A percentile compares a stretch with the other conserved stretches of the same genome.
phyloP scores from a whole-genome alignment of 2,329 filamentous ascomycete genomes.

The Pezicula carpinea region DNA sequence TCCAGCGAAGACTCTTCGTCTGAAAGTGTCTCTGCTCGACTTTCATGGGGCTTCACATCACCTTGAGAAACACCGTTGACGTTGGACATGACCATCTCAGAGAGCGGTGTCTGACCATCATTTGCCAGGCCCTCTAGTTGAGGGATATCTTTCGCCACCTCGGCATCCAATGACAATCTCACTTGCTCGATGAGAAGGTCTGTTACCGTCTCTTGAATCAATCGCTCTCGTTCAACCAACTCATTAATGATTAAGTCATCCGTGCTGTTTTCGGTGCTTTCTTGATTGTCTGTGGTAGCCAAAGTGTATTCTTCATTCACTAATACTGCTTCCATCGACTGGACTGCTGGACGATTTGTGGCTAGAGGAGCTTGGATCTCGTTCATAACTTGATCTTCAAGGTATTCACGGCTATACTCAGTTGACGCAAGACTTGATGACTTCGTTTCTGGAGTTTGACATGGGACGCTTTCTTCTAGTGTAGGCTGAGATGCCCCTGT shows the following conservation, averaged over 20 bases:
- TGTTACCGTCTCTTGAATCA: too few species aligned
- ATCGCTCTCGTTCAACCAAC: neutral
- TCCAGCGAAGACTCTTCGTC: neutral
- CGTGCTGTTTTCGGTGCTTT: neutral
- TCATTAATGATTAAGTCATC: neutral
- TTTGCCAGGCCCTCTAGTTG: too few species aligned
- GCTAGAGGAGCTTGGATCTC: too few species aligned
- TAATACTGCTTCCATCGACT: too few species aligned
- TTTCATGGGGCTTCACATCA: neutral
- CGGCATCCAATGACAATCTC: too few species aligned
- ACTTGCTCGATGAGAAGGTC: too few species aligned
- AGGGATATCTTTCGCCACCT: too few species aligned
- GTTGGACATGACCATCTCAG: neutral
- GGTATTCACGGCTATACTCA: too few species aligned
- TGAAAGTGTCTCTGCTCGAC: neutral
- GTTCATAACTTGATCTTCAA: too few species aligned
- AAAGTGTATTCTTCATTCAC: neutral
- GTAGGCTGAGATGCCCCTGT: slow-evolving; percentile 1
- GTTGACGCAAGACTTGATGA: too few species aligned
- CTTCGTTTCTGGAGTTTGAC: too few species aligned
- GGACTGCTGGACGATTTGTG: too few species aligned
- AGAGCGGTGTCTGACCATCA: neutral
- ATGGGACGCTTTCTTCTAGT: neutral
- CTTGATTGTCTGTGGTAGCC: neutral
- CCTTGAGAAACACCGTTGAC: neutral